Evolutionary conservation across 2,329 filamentous ascomycete species (phyloP).

Genomic region (Exophiala sp.): DNA sequence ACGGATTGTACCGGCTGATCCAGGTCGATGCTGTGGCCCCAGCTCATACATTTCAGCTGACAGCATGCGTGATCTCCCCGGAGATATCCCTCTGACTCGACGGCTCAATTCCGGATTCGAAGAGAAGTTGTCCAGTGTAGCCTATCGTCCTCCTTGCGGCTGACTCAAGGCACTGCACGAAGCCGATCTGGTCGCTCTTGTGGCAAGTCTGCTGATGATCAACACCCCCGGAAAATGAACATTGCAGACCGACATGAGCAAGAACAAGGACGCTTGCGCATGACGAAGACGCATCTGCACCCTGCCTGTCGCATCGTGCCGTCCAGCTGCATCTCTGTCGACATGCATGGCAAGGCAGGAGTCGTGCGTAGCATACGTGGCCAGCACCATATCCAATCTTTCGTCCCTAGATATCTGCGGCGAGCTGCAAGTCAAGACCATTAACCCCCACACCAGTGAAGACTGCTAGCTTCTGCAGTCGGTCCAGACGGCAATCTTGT

Average conservation of each 20-base stretch:
- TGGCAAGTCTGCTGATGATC: constrained; percentile 16
- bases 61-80: constrained; percentile 3
- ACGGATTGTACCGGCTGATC: not conserved
- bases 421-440: constrained; percentile 14
- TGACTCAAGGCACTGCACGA: constrained; percentile 11
- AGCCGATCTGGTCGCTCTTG: constrained; percentile 9
- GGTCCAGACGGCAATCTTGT: constrained; percentile 21
- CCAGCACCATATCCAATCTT: constrained; percentile 17
- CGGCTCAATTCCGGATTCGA: not conserved
- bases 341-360: constrained; percentile 4
- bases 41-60: constrained; percentile 1
- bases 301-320: constrained; percentile 21
- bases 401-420: constrained; percentile 7
- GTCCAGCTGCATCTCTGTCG: constrained; percentile 17
- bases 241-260: constrained; percentile 11
- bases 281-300: constrained; percentile 11
- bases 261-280: constrained; percentile 2
- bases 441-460: constrained; percentile 15
- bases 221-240: not conserved
- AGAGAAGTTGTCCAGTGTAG: not conserved
- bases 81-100: constrained; percentile 2
- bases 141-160: constrained; percentile 3
- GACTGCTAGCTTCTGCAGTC: not conserved
- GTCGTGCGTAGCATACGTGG: constrained; percentile 17
- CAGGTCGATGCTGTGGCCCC: not conserved